A percentile compares a stretch with the other conserved stretches of the same genome.
Evolutionary conservation across 139 green algal genomes (phyloP).

Genomic region (Yamagishiella unicocca): DNA sequence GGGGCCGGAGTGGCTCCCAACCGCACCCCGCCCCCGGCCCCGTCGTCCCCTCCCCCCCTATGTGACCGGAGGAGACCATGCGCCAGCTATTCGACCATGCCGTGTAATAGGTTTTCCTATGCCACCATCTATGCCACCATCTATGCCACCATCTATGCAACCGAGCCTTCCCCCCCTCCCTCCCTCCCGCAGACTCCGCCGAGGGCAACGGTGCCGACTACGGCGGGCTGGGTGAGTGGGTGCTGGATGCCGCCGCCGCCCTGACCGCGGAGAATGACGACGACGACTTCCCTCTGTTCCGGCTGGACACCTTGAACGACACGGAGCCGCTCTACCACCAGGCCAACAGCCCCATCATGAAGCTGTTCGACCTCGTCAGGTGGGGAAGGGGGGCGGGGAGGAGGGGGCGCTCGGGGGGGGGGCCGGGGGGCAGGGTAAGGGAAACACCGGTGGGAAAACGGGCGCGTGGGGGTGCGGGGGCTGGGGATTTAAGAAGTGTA

Average conservation of each 20-base stretch:
- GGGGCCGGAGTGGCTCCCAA: too few species aligned
- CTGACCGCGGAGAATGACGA: constrained; percentile 31
- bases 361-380: constrained; percentile 45
- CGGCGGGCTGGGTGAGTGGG: constrained; percentile 1
- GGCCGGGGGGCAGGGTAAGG: not conserved
- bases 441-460: too few species aligned
- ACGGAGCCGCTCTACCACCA: constrained; percentile 1
- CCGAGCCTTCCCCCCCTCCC: too few species aligned
- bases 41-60: too few species aligned
- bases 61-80: too few species aligned
- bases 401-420: not conserved
- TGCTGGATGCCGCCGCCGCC: not conserved
- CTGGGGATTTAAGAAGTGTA: too few species aligned
- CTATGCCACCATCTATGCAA: too few species aligned
- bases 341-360: constrained; percentile 12
- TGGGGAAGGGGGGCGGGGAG: not conserved
- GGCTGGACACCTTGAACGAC: constrained; percentile 42
- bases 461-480: too few species aligned
- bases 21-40: too few species aligned
- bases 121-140: too few species aligned
- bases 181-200: not conserved
- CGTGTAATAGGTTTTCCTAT: too few species aligned
- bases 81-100: too few species aligned
- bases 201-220: not conserved
- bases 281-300: constrained; percentile 48